Evolutionary conservation across 345 rosid species (phyloP).

Genomic region (Lepidium sativum): DNA sequence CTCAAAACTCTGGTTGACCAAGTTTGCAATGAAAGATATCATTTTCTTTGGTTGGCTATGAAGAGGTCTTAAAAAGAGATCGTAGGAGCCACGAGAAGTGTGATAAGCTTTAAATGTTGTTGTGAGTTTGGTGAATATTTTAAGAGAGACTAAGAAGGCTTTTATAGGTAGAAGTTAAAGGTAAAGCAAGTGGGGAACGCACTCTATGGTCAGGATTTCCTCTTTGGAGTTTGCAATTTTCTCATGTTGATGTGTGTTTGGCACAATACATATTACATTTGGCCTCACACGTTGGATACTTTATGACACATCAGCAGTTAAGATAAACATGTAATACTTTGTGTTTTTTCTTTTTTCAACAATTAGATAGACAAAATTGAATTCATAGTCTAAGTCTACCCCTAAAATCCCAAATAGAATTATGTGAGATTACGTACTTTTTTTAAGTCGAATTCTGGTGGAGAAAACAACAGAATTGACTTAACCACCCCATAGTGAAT

Average conservation of each 20-base stretch:
- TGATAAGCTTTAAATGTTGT: neutral
- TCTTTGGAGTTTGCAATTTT: neutral
- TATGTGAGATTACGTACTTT: too few species aligned
- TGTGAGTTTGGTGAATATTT: conserved; percentile 15
- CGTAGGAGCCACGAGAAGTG: neutral
- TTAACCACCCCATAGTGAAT: too few species aligned
- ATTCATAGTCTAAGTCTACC: too few species aligned
- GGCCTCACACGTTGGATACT: conserved; percentile 18
- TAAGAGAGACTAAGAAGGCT: neutral
- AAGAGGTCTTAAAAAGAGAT: neutral
- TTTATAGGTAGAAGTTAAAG: conserved; percentile 13
- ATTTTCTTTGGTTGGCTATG: neutral
- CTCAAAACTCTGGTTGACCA: neutral
- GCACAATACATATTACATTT: neutral
- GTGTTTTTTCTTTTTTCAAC: too few species aligned
- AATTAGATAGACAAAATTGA: too few species aligned
- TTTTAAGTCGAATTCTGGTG: too few species aligned
- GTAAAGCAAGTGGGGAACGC: conserved; percentile 1
- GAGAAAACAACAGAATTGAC: too few species aligned
- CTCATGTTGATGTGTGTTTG: conserved; percentile 22
- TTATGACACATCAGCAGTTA: conserved; percentile 16
- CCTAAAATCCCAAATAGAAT: too few species aligned
- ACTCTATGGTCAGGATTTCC: neutral
- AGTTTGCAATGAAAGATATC: neutral
- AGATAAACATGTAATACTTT: neutral